Evolutionary conservation across 495 filamentous ascomycete genomes (phyloP).

Genomic region (Penicillium parvum): DNA sequence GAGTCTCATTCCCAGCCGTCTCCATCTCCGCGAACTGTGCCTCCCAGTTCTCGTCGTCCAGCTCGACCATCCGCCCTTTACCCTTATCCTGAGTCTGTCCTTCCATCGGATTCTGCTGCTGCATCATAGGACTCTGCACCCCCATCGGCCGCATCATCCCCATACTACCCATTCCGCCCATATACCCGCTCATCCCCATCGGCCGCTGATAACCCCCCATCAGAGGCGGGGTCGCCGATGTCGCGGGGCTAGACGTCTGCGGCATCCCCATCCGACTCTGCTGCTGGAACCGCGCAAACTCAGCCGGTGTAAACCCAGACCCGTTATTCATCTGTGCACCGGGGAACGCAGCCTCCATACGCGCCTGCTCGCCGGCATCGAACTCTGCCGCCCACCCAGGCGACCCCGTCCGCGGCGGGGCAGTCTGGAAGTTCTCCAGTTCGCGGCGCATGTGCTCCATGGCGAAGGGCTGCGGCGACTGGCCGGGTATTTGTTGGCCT

Average conservation of each 20-base stretch:
- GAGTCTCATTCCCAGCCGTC: constrained; percentile 55
- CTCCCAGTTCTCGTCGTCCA: constrained; percentile 93
- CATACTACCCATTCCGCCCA: constrained; percentile 52
- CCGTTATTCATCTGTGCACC: constrained; percentile 46
- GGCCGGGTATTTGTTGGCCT: constrained; percentile 50
- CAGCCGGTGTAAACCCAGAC: constrained; percentile 70
- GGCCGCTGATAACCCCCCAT: constrained; percentile 57
- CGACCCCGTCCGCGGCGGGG: constrained; percentile 52
- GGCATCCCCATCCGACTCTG: constrained; percentile 54
- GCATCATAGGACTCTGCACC: constrained; percentile 42
- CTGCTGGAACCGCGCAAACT: constrained; percentile 81
- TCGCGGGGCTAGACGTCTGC: constrained; percentile 52
- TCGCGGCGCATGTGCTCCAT: constrained; percentile 68
- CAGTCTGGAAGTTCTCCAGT: constrained; percentile 56
- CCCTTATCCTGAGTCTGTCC: constrained; percentile 63
- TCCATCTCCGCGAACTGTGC: constrained; percentile 90
- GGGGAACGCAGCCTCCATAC: constrained; percentile 78
- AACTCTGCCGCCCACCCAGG: constrained; percentile 70
- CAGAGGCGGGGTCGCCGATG: constrained; percentile 42
- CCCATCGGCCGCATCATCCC: constrained; percentile 48
- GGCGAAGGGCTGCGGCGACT: constrained; percentile 52
- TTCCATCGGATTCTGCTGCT: constrained; percentile 48
- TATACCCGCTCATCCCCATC: constrained; percentile 52
- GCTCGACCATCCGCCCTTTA: constrained; percentile 85
- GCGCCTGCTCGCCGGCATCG: constrained; percentile 60